Percentiles rank a stretch among this genome's conserved stretches.
Conservation (phyloP, 768 basidiomycete genomes). For the Steccherinum ochraceum region DNA sequence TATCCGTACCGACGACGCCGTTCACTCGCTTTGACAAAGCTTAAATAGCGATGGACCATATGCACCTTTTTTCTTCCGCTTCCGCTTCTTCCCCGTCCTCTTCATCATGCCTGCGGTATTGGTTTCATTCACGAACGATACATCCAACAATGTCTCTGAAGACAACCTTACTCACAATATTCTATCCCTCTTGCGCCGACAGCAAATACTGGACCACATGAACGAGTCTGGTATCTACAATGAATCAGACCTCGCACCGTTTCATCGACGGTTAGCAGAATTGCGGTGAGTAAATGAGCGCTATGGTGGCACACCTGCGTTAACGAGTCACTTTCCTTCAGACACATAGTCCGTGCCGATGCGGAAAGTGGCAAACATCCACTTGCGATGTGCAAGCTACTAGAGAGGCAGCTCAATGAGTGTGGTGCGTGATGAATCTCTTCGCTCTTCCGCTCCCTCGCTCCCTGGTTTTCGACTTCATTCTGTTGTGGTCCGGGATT, state of each 20-base stretch:
- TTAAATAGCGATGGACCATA: not conserved
- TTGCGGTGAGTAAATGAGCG: constrained; percentile 37
- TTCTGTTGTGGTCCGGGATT: no score
- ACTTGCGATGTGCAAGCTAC: constrained; percentile 78
- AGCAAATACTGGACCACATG: constrained; percentile 95
- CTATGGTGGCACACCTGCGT: not conserved
- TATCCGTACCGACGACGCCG: not conserved
- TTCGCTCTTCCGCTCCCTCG: not conserved
- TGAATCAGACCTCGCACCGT: constrained; percentile 83
- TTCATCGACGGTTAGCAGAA: constrained; percentile 73
- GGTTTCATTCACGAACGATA: not conserved
- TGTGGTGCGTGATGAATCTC: constrained; percentile 57
- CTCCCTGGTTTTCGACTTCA: not conserved
- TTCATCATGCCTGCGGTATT: not conserved
- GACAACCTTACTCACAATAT: constrained; percentile 1
- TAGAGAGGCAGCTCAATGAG: constrained; percentile 86
- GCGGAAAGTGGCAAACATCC: constrained; percentile 77
- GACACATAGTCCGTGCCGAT: constrained; percentile 76
- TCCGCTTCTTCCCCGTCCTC: not conserved
- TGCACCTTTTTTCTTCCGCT: not conserved
- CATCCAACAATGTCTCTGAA: not conserved
- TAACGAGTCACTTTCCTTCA: constrained; percentile 10
- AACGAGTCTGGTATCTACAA: constrained; percentile 95
- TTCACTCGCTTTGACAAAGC: not conserved
- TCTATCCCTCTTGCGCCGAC: constrained; percentile 16